A percentile compares a stretch with the other conserved stretches of the same genome.
Conservation (phyloP, 2,329 filamentous ascomycete genomes). For the Fusarium sambucinum region DNA sequence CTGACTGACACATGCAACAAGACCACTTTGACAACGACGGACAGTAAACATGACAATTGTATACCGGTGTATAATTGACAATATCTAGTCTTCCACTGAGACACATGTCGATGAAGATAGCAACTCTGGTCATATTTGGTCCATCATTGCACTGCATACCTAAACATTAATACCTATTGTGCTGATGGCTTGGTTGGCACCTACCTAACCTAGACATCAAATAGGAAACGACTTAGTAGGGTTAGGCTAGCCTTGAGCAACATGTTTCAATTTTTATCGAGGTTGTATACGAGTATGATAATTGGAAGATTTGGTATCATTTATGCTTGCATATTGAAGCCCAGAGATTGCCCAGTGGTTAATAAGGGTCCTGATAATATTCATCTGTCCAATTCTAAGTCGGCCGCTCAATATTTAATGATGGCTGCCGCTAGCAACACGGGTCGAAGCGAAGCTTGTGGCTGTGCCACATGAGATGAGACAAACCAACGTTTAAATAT, state of each 20-base stretch:
- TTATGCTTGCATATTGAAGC: background rate
- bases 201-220: background rate
- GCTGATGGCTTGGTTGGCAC: background rate
- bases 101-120: background rate
- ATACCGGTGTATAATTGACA: too few relatives aligned
- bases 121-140: background rate
- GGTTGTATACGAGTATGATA: background rate
- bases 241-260: background rate
- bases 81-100: background rate
- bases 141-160: background rate
- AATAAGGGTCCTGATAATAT: background rate
- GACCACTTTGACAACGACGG: background rate
- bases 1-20: background rate
- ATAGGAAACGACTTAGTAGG: background rate
- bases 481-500: background rate
- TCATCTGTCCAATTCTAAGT: conserved; percentile 1
- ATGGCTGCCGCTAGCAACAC: conserved; percentile 20
- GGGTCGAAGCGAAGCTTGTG: conserved; percentile 29
- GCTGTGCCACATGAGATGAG: conserved; percentile 20
- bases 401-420: conserved; percentile 13
- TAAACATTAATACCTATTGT: background rate
- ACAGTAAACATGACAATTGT: background rate
- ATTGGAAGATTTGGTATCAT: background rate
- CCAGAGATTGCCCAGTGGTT: background rate
- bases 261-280: background rate